Base-by-base conservation (phyloP, 768 basidiomycete species). In the Suillus americanus region DNA sequence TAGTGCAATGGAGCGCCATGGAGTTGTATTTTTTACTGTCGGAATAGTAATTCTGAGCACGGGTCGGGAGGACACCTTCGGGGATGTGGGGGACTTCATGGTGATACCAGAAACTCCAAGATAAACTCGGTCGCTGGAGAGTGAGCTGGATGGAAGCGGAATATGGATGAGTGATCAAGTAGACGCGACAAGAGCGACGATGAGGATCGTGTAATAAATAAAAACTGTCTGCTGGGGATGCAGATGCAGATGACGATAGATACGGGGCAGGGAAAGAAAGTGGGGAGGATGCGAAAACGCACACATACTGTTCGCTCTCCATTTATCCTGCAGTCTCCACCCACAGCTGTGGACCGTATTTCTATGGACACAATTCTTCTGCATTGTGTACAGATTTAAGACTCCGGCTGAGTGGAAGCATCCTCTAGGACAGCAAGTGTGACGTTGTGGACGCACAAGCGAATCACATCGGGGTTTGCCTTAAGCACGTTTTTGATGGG, bases 401-500 rank as follows among this genome's bases (percentile, higher is more conserved):
- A 28, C 38, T 40, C 56, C 56, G 56, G 18, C 18, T 20, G 25
- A 18, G 38, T 25, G 23, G 40, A 33, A 33, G 9, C 4, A 38
- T 25, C 38, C 5, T 40, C 16, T 40, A 40, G 38, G 38, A 18
- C 38, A 59, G 9, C 25, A 55, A 40, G 18, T 9, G 38, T 20
- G 38, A 59, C 18, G 18, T 16, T 28, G 23, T 57, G 25, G 37
- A 40, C 5, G 18, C 2, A 18, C 33, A 55, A 33, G n/a, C 33
- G 7, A 50, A 53, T 53, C 51, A 30, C 10, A 54, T 33, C 56
- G 56, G 56, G 38, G 18, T 6, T 59, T 59, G 18, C 56, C 38
- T 59, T 38, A 59, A 59, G 56, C 56, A 41, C 56, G 38, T 25
- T 59, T 40, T 59, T 59, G 56, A 59, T 59, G 38, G 38, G 18